Conservation (phyloP, 1,139 yeast genomes). For the Protomyces inouyei region DNA sequence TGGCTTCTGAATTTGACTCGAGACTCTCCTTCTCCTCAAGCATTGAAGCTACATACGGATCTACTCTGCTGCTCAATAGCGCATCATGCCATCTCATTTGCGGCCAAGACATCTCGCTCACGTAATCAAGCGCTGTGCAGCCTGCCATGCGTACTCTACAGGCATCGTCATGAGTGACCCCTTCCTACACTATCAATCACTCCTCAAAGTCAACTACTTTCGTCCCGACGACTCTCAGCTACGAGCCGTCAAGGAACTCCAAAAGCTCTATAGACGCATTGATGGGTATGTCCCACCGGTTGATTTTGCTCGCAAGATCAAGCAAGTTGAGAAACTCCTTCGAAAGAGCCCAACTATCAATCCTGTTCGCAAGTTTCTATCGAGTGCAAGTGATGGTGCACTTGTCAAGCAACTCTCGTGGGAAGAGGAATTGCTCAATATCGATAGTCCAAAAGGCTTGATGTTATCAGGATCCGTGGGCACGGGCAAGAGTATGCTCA, state of each 20-base stretch:
- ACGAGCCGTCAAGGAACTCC: slow-evolving; percentile 60
- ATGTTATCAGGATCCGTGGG: slow-evolving; percentile 96
- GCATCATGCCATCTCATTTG: no score
- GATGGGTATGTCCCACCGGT: slow-evolving; percentile 58
- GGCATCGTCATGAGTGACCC: slow-evolving; percentile 59
- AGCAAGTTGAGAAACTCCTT: slow-evolving; percentile 41
- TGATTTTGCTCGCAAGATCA: slow-evolving; percentile 48
- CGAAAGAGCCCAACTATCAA: slow-evolving; percentile 12
- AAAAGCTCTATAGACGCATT: slow-evolving; percentile 55
- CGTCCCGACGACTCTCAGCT: slow-evolving; percentile 56
- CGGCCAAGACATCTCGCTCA: neutral
- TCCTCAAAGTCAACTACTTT: slow-evolving; percentile 50
- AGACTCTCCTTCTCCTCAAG: no score
- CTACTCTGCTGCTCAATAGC: no score
- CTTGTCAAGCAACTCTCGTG: slow-evolving; percentile 33
- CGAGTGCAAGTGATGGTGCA: slow-evolving; percentile 14
- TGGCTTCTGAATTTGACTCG: no score
- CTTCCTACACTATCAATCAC: slow-evolving; percentile 52
- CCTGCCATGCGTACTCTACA: neutral
- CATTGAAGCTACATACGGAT: no score
- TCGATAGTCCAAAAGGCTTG: slow-evolving; percentile 66
- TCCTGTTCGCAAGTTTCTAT: slow-evolving; percentile 34
- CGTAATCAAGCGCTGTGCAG: neutral
- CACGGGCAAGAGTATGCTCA: slow-evolving; percentile 95
- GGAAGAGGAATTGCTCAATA: slow-evolving; percentile 57